Evolutionary conservation across 108 stramenopile species (phyloP).

Genomic region (Parietichytrium sp.): DNA sequence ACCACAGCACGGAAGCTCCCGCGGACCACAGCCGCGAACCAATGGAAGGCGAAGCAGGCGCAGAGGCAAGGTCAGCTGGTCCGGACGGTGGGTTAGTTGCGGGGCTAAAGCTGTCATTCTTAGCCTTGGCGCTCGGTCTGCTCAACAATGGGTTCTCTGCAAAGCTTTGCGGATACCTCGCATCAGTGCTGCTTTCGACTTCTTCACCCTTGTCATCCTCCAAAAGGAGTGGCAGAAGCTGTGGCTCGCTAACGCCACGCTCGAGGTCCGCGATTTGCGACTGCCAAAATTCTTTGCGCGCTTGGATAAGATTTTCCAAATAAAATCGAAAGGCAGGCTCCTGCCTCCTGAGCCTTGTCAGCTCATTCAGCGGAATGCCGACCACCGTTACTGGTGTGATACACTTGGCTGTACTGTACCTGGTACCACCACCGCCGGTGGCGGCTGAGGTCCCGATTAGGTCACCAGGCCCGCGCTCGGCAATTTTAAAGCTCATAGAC

Average conservation of each 20-base stretch:
- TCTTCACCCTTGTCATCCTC: too few species aligned
- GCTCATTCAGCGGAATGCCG: constrained; percentile 22
- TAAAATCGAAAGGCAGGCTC: constrained; percentile 38
- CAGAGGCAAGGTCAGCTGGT: too few species aligned
- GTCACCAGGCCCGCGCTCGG: constrained; percentile 18
- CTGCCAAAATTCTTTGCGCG: constrained; percentile 36
- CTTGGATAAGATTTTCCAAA: constrained; percentile 34
- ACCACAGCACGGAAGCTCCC: too few species aligned
- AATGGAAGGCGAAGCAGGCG: too few species aligned
- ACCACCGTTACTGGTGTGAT: constrained; percentile 19
- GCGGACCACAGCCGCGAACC: too few species aligned
- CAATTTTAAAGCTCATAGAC: constrained; percentile 5
- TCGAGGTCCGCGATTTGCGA: constrained; percentile 27
- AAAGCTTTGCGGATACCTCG: too few species aligned
- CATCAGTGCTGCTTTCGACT: too few species aligned
- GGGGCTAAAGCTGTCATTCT: too few species aligned
- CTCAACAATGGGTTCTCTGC: too few species aligned
- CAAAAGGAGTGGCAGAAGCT: background rate
- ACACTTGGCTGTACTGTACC: constrained; percentile 33
- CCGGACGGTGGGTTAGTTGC: too few species aligned
- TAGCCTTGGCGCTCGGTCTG: too few species aligned
- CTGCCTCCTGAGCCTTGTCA: background rate
- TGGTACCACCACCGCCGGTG: constrained; percentile 11
- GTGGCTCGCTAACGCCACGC: constrained; percentile 37
- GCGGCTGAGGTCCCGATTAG: constrained; percentile 31